Evolutionary conservation across 2,329 filamentous ascomycete genomes (phyloP).

Genomic region (Aspergillus novoparasiticus): DNA sequence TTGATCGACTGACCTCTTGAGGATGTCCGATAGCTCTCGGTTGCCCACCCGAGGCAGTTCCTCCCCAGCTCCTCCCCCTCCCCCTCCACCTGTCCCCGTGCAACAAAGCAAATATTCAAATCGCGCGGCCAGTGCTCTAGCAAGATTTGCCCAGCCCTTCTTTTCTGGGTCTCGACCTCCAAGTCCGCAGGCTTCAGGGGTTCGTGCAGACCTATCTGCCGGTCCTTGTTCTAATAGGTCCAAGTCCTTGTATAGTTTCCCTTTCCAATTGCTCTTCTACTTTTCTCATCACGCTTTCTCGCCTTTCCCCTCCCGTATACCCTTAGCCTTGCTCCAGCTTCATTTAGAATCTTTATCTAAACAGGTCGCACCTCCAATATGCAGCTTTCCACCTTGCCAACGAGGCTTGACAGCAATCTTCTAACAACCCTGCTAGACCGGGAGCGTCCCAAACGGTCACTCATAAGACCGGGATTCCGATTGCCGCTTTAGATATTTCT

Average conservation of each 20-base stretch:
- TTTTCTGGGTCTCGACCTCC: constrained; percentile 57
- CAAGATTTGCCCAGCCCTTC: constrained; percentile 58
- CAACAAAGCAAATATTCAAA: constrained; percentile 43
- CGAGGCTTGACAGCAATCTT: constrained; percentile 12
- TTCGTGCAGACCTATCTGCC: constrained; percentile 32
- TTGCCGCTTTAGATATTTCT: constrained; percentile 65
- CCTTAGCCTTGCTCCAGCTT: background rate
- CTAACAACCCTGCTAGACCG: constrained; percentile 38
- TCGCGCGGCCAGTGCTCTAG: constrained; percentile 50
- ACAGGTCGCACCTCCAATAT: background rate
- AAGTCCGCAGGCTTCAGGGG: constrained; percentile 50
- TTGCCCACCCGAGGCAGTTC: constrained; percentile 29
- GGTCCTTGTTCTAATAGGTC: constrained; percentile 37
- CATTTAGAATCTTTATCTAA: constrained; percentile 3
- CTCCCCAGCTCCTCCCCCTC: constrained; percentile 36
- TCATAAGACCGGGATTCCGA: constrained; percentile 66
- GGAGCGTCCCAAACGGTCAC: constrained; percentile 58
- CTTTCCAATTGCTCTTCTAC: constrained; percentile 18
- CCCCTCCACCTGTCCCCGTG: constrained; percentile 39
- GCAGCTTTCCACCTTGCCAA: constrained; percentile 7
- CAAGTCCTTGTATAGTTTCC: constrained; percentile 42
- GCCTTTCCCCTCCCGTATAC: background rate
- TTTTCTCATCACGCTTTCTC: constrained; percentile 18
- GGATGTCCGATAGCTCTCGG: constrained; percentile 34
- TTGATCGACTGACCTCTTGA: constrained; percentile 20